Conservation (phyloP, 176 grass and related monocot genomes). For the Carex parvula region DNA sequence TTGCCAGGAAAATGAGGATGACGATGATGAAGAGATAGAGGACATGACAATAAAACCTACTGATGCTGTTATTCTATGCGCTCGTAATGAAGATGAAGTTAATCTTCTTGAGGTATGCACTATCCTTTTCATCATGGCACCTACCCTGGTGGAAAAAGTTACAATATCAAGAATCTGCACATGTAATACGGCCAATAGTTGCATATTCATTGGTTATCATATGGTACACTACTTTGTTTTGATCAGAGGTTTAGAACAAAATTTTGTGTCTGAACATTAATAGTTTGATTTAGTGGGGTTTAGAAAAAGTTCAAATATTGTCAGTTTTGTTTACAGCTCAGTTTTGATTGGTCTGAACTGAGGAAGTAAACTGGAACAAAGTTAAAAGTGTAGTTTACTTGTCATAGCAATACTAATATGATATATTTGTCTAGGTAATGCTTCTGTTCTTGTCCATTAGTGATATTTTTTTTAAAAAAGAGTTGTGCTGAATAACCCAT, state of each 20-base stretch:
- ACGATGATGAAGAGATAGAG: slow-evolving; percentile 62
- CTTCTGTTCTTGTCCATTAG: background rate
- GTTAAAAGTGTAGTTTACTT: background rate
- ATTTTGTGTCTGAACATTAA: background rate
- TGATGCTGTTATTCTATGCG: slow-evolving; percentile 68
- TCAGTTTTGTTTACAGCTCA: background rate
- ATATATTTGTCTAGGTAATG: background rate
- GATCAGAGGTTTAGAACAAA: background rate
- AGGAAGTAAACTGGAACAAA: background rate
- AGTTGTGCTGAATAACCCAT: background rate
- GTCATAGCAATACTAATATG: background rate
- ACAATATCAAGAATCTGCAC: background rate
- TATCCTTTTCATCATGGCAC: background rate
- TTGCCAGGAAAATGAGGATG: slow-evolving; percentile 44
- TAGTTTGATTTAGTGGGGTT: background rate
- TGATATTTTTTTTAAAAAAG: background rate
- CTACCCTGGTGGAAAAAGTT: background rate
- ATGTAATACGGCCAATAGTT: background rate
- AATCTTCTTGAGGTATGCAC: slow-evolving; percentile 76
- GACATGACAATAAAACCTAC: slow-evolving; percentile 81
- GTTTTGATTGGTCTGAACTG: background rate
- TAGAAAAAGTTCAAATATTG: background rate
- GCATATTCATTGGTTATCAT: background rate
- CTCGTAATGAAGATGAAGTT: slow-evolving; percentile 78
- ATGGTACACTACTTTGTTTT: background rate